Conservation (phyloP, 2,329 filamentous ascomycete species). For the Hypoxylon sp. region DNA sequence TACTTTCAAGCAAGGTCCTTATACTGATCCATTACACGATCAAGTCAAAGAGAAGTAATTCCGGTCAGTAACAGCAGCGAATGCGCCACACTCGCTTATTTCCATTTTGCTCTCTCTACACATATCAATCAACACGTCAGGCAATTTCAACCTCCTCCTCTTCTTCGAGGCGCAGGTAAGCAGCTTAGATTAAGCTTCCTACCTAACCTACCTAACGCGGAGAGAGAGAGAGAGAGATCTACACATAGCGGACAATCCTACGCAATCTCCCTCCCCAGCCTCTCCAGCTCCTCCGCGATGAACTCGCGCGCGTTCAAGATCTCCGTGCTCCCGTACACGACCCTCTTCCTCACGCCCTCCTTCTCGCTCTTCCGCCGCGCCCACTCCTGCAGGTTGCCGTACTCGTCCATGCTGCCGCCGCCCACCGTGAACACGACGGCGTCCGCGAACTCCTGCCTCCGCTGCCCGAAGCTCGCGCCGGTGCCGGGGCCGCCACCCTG, state of each 20-base stretch:
- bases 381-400: conserved; percentile 98
- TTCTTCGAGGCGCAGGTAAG: too few species aligned
- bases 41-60: too few species aligned
- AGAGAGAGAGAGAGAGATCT: too few species aligned
- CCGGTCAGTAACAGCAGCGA: too few species aligned
- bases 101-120: too few species aligned
- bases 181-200: too few species aligned
- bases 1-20: too few species aligned
- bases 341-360: conserved; percentile 77
- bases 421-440: conserved; percentile 95
- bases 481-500: conserved; percentile 67
- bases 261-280: conserved; percentile 69
- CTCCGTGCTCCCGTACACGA: conserved; percentile 96
- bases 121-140: neutral
- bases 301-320: conserved; percentile 77
- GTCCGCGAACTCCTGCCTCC: conserved; percentile 88
- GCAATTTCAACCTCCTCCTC: too few species aligned
- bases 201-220: too few species aligned
- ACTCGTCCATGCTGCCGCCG: conserved; percentile 98
- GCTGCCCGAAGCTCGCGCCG: conserved; percentile 87
- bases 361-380: conserved; percentile 77
- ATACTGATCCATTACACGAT: too few species aligned
- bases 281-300: conserved; percentile 71
- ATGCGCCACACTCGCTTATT: too few species aligned
- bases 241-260: too few species aligned